Base-by-base conservation (phyloP, 2,329 filamentous ascomycete species). In the Phyllosticta capitalensis region DNA sequence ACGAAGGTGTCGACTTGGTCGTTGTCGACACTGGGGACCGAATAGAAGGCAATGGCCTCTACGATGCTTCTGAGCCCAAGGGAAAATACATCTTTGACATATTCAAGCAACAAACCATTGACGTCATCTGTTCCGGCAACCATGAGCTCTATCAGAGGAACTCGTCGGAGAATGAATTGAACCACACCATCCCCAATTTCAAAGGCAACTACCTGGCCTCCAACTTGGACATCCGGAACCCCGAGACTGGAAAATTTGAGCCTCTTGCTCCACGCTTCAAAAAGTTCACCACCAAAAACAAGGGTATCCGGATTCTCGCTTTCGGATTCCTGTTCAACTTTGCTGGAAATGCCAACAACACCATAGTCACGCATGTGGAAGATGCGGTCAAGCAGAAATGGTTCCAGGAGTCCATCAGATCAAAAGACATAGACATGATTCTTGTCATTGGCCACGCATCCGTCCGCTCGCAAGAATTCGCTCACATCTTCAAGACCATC, bases 291-390 rank as follows among this genome's bases (percentile, higher is more conserved):
- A 99, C 94, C 5, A 91, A 92, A 78, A 90, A 95, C 65, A 89
- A 90, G 65, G 88, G 87, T 4, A 85, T 96, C 61, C 83, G 87
- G 17, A 84, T 99, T 61, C 78, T 95, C 54, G 89, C 92, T 0
- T 92, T 99, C 71, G 94, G 94, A 1, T 97, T 99, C 73, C 76
- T 99, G 3, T 99, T 96, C 73, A 86, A 99, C 74, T 99, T 99
- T 67, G 89, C 83, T 0, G 85, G 86, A 19, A 96, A 96, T 71
- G 87, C 88, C 59, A 94, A 96, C 71, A 97, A 97, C 71, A 95
- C 90, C 0, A 78, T 90, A 3, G 89, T 97, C 0, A 85, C 90
- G 65, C 83, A 81, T 0, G 92, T 96, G 1, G 83, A 88, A 64
- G 82, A 95, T 9, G 88, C 90, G 0, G 81, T 97, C 66, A 84